A percentile compares a stretch with the other conserved stretches of the same genome.
These are phyloP conservation scores for Umbelopsis ramanniana DNA, from an alignment of 192 early-diverging fungal genomes.

Conservation along the genomic window DNA sequence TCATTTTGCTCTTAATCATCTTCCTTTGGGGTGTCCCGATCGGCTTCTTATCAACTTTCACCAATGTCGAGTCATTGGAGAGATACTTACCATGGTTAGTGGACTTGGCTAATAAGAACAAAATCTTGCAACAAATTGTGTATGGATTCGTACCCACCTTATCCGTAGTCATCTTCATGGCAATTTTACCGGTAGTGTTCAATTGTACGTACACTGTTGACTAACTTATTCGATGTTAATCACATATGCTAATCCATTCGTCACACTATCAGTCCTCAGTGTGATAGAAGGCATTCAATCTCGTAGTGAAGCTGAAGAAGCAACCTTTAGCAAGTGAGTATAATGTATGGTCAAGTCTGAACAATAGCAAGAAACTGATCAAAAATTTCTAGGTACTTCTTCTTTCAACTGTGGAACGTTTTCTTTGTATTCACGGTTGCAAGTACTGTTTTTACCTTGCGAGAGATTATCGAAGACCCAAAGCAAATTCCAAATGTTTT, in stretches of 20 bases:
- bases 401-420: conserved; percentile 77
- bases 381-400: conserved; percentile 65
- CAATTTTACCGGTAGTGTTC: conserved; percentile 72
- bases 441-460: conserved; percentile 64
- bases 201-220: conserved; percentile 40
- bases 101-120: conserved; percentile 51
- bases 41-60: conserved; percentile 66
- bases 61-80: conserved; percentile 62
- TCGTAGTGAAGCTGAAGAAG: conserved; percentile 47
- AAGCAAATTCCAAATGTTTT: conserved; percentile 63
- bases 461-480: conserved; percentile 67
- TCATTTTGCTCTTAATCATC: conserved; percentile 65
- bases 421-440: conserved; percentile 77
- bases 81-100: conserved; percentile 65
- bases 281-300: conserved; percentile 50
- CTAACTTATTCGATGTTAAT: not conserved
- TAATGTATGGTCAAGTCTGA: not conserved
- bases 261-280: conserved; percentile 35
- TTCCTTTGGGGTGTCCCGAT: conserved; percentile 81
- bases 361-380: not conserved
- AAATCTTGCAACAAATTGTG: conserved; percentile 61
- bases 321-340: conserved; percentile 44
- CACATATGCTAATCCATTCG: not conserved
- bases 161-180: conserved; percentile 71
- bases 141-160: conserved; percentile 74